phyloP scores from a whole-genome alignment of 2,329 filamentous ascomycete genomes.

The Waltergamsia citrina region DNA sequence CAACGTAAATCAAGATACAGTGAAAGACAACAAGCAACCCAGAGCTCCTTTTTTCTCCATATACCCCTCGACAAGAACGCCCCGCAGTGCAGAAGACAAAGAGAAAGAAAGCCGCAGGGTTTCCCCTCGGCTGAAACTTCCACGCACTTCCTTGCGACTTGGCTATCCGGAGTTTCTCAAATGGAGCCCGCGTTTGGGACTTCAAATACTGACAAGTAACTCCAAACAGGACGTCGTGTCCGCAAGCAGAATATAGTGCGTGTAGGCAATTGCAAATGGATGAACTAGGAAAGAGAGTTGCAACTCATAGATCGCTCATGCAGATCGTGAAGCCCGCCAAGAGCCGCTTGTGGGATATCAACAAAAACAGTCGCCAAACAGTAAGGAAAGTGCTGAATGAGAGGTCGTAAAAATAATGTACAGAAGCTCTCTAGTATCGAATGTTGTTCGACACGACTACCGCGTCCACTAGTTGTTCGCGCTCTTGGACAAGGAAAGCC shows the following conservation, averaged over 20 bases:
- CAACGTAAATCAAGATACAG: no score
- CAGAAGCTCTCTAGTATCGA: constrained; percentile 8
- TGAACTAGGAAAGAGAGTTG: constrained; percentile 9
- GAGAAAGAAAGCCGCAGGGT: constrained; percentile 1
- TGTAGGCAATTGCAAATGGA: constrained; percentile 2
- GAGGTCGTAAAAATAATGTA: not conserved
- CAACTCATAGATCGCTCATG: constrained; percentile 38
- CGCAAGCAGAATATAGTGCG: not conserved
- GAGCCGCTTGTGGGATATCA: constrained; percentile 24
- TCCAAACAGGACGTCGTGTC: not conserved
- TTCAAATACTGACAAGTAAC: no score
- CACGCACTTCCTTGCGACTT: no score
- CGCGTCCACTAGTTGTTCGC: constrained; percentile 21
- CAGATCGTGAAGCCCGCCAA: constrained; percentile 28
- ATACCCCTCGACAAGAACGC: not conserved
- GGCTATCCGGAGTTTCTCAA: no score
- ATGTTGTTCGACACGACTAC: constrained; percentile 4
- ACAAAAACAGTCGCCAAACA: constrained; percentile 15
- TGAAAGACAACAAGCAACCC: not conserved
- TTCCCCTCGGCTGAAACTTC: no score
- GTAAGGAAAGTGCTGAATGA: not conserved
- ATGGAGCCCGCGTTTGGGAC: no score
- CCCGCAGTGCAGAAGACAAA: constrained; percentile 1
- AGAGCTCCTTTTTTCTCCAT: not conserved
- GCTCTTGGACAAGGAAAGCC: constrained; percentile 31